Evolutionary conservation across 202 grass and related monocot genomes (phyloP), one percentile per base, ranked within the genome.

Genomic region (Panicum virgatum): DNA sequence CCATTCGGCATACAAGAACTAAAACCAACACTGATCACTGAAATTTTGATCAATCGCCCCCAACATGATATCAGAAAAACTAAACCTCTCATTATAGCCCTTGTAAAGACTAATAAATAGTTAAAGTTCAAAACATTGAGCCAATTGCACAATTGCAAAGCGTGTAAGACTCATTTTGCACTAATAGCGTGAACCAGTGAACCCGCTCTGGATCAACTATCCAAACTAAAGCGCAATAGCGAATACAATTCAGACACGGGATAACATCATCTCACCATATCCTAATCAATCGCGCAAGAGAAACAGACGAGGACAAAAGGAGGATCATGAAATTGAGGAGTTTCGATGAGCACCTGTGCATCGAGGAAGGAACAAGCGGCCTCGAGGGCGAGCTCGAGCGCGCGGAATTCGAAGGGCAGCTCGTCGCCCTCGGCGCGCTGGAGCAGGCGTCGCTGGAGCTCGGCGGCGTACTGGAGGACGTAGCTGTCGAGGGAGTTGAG

Each of bases 291-390:
- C 11, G 45, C 9, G 16, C 29, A 50, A 8, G 34, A 1, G 57
- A n/a, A n/a, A n/a, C n/a, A n/a, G 32, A 43, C 9, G 0, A 1
- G n/a, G 7, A 52, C 7, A 52, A 50, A 47, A 48, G 27, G 25
- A 29, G 6, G 45, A 25, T 23, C 13, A 27, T 27, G 48, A 34
- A 67, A 46, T 38, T 29, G 9, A 22, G 38, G 47, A 60, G 66
- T 18, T 39, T 34, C 0, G 29, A 58, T 44, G 59, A 2, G 27
- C 74, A 98, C 96, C 96, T 99, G 96, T 11, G 91, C 87, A 20
- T 99, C 93, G 66, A 99, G 93, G 80, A 92, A 99, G 69, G 91
- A 89, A 73, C 96, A 96, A 13, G 96, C 96, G 3, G 92, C 96
- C 82, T 99, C 96, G 13, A 99, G 91, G 36, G 96, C 91, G 72